A percentile compares a stretch with the other conserved stretches of the same genome.
Evolutionary conservation across 106 monocot genomes (phyloP).

Genomic region (Triglochin maritima): DNA sequence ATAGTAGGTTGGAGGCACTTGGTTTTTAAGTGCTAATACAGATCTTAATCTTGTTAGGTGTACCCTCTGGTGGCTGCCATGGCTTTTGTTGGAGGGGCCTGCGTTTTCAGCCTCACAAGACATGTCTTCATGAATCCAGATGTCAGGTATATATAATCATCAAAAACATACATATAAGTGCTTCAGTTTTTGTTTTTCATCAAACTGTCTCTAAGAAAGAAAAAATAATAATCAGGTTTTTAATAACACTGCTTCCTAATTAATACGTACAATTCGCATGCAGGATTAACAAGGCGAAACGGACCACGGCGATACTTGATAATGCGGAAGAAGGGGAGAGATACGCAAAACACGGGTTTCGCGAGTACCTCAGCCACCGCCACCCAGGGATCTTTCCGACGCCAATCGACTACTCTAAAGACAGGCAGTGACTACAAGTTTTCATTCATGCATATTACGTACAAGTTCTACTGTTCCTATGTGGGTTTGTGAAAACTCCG

Average conservation of each 20-base stretch:
- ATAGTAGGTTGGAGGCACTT: neutral
- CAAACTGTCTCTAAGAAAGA: neutral
- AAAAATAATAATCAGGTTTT: neutral
- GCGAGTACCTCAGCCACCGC: slow-evolving; percentile 10
- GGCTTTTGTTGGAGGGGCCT: slow-evolving; percentile 49
- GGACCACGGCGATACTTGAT: slow-evolving; percentile 8
- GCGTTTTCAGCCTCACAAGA: slow-evolving; percentile 48
- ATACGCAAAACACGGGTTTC: slow-evolving; percentile 14
- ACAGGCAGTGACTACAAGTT: neutral
- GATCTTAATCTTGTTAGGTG: slow-evolving; percentile 18
- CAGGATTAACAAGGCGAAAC: slow-evolving; percentile 5
- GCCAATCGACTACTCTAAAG: slow-evolving; percentile 8
- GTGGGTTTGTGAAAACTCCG: no score
- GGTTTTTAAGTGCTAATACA: neutral
- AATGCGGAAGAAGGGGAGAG: slow-evolving; percentile 18
- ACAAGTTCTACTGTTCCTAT: no score
- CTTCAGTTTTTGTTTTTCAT: neutral
- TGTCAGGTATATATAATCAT: slow-evolving; percentile 28
- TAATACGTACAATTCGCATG: neutral
- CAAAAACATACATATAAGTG: no score
- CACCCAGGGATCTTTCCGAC: slow-evolving; percentile 12
- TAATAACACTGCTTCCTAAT: neutral
- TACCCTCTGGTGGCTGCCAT: slow-evolving; percentile 78
- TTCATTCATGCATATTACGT: no score
- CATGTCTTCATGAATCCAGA: slow-evolving; percentile 60